These are phyloP conservation scores for Salix brachista DNA, from an alignment of 345 rosid species.

Conservation along the genomic window DNA sequence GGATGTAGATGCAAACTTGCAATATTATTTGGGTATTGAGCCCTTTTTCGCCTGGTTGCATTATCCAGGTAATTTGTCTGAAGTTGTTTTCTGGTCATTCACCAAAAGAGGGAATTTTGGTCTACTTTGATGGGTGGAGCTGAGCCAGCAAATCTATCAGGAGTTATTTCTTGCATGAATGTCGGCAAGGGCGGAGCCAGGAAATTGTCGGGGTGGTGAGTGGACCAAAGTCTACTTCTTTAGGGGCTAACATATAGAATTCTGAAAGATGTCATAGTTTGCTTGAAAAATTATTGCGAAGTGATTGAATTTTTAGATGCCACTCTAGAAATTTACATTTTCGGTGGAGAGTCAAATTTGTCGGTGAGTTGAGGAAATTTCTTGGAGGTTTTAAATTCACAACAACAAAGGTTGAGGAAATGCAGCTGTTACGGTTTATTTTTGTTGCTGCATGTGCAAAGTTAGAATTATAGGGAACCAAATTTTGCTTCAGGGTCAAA, in stretches of 20 bases:
- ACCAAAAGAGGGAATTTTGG: background rate
- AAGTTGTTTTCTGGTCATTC: background rate
- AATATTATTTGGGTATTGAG: background rate
- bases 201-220: background rate
- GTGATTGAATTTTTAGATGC: background rate
- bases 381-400: background rate
- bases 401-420: background rate
- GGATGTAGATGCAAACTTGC: background rate
- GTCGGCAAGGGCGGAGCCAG: background rate
- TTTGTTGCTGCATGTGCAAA: background rate
- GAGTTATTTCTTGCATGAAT: slow-evolving; percentile 1
- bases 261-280: background rate
- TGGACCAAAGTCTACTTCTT: slow-evolving; percentile 6
- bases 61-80: background rate
- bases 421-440: background rate
- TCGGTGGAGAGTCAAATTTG: background rate
- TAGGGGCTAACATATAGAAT: slow-evolving; percentile 5
- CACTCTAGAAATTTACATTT: background rate
- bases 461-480: background rate
- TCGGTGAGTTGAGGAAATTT: background rate
- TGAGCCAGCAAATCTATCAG: slow-evolving; percentile 2
- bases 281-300: background rate
- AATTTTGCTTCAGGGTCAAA: background rate
- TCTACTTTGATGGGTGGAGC: background rate
- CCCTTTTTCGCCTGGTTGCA: background rate